A percentile compares a stretch with the other conserved stretches of the same genome.
These are phyloP conservation scores for Teratosphaeria zuluensis DNA, from an alignment of 2,329 filamentous ascomycete species.

Conservation along the genomic window DNA sequence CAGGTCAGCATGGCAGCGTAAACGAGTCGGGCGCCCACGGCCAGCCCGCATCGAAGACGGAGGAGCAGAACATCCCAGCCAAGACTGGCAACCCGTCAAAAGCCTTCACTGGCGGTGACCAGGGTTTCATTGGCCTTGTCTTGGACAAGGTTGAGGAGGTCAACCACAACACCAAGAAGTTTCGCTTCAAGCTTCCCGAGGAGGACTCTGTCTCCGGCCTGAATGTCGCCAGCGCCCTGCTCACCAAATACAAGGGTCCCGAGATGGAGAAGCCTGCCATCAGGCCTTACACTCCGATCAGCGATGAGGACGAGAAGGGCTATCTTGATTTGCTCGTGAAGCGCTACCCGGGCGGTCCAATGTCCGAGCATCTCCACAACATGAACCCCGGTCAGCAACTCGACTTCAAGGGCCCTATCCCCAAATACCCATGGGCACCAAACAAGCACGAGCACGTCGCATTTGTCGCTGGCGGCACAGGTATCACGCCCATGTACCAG, in stretches of 20 bases:
- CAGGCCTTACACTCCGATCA: constrained; percentile 86
- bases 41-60: constrained; percentile 12
- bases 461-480: constrained; percentile 86
- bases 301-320: constrained; percentile 68
- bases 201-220: constrained; percentile 77
- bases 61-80: constrained; percentile 11
- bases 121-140: constrained; percentile 77
- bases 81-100: constrained; percentile 31
- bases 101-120: constrained; percentile 72
- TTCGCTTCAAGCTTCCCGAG: constrained; percentile 81
- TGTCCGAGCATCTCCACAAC: constrained; percentile 81
- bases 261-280: constrained; percentile 77
- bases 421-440: constrained; percentile 79
- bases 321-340: constrained; percentile 86
- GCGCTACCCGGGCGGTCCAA: constrained; percentile 79
- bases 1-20: constrained; percentile 7
- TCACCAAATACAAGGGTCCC: constrained; percentile 86
- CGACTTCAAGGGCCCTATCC: constrained; percentile 88
- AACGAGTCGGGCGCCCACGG: background rate
- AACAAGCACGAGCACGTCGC: constrained; percentile 92
- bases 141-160: constrained; percentile 67
- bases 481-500: constrained; percentile 98
- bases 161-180: constrained; percentile 91
- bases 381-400: constrained; percentile 74
- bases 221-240: constrained; percentile 68